Conservation (phyloP, 31 red algal genomes). For the Odonthalia washingtoniensis region DNA sequence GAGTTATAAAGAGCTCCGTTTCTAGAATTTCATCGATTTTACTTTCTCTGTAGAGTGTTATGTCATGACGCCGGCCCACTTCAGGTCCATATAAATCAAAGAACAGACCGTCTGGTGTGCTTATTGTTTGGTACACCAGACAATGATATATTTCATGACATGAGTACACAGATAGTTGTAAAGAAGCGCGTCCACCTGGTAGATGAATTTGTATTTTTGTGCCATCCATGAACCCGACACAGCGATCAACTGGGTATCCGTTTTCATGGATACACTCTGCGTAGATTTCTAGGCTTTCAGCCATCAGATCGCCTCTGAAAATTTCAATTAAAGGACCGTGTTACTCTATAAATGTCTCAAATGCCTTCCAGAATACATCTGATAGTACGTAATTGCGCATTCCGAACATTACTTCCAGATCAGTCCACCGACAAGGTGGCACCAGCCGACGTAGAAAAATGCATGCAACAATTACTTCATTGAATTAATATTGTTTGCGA, state of each 20-base stretch:
- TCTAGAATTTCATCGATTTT: too few species aligned
- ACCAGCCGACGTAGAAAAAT: too few species aligned
- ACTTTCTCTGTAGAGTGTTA: too few species aligned
- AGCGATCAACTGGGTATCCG: background rate
- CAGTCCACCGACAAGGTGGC: too few species aligned
- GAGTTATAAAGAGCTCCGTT: too few species aligned
- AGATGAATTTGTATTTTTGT: background rate
- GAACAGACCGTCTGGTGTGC: background rate
- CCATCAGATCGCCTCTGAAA: too few species aligned
- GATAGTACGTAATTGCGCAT: conserved; percentile 38
- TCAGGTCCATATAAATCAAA: background rate
- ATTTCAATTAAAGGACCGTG: too few species aligned
- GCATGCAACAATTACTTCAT: too few species aligned
- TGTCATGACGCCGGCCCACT: background rate
- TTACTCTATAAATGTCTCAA: conserved; percentile 25
- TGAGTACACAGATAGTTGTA: background rate
- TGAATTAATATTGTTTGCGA: too few species aligned
- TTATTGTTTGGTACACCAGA: background rate
- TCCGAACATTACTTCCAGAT: conserved; percentile 10
- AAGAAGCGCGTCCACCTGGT: background rate
- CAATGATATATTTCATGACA: background rate
- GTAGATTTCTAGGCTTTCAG: too few species aligned
- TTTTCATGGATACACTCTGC: background rate
- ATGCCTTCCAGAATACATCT: conserved; percentile 23
- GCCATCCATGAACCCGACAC: background rate